Base-by-base conservation (phyloP, 1,284 basidiomycete genomes). In the Sanghuangporus weigelae region DNA sequence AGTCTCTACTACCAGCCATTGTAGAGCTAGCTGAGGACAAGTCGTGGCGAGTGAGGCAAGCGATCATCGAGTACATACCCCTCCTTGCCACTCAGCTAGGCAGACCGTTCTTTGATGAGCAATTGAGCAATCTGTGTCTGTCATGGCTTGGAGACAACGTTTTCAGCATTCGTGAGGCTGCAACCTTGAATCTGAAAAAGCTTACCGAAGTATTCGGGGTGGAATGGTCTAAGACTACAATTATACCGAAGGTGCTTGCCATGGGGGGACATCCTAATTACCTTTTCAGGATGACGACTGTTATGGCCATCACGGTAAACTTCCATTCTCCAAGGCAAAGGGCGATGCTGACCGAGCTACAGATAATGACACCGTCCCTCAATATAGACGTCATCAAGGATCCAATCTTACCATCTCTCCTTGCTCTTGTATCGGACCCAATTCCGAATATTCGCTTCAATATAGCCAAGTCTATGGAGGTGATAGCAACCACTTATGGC, bases 381-480 rank as follows among this genome's bases (percentile, higher is more conserved):
- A 91, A 87, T 70, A 78, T 93, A 64, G 86, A 94, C 56, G 94
- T 95, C 69, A 87, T 99, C 69, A 85, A 85, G 26, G 84, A 90
- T 62, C 92, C 93, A 59, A 92, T 99, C 68, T 86, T 98, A 68
- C 89, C 90, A 55, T 90, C 93, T 35, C 84, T 99, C 63, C 78
- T 97, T 62, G 84, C 89, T 66, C 86, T 99, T 62, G 90, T 93
- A 21, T 82, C 83, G 60, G 97, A 99, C 75, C 89, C 94, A 8
- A 99, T 99, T 72, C 97, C 97, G 63, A 99, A 99, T 78, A 99
- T 99, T 75, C 92, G 97, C 50, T 99, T 99, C 84, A 99, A 99
- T 75, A 95, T 98, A 39, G 93, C 96, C 53, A 98, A 98, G 76
- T 90, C 93, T 19, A 80, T 97, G 69, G 95, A 98, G 78, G 87